A percentile compares a stretch with the other conserved stretches of the same genome.
Conservation (phyloP, 495 filamentous ascomycete genomes). For the Xylaria scruposa region DNA sequence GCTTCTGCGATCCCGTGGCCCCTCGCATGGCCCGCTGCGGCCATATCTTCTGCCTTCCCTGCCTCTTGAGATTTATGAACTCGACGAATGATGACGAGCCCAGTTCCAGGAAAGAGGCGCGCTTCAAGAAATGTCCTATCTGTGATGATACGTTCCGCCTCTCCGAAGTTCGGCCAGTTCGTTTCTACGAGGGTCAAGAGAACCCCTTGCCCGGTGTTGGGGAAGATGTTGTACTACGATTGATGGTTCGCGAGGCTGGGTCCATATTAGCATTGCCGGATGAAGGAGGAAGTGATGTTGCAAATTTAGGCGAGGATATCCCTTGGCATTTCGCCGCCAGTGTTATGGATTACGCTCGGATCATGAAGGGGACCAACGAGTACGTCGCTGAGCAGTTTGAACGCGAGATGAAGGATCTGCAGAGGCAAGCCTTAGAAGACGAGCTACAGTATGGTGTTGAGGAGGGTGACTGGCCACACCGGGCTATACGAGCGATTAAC, state of each 20-base stretch:
- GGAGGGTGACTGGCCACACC: slow-evolving; percentile 88
- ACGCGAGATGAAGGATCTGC: slow-evolving; percentile 74
- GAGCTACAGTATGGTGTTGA: slow-evolving; percentile 89
- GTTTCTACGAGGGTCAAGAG: slow-evolving; percentile 92
- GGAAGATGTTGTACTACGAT: slow-evolving; percentile 83
- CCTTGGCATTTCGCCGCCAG: slow-evolving; percentile 96
- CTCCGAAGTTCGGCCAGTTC: slow-evolving; percentile 85
- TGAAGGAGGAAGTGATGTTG: slow-evolving; percentile 74
- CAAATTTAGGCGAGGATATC: slow-evolving; percentile 72
- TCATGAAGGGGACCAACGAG: slow-evolving; percentile 91
- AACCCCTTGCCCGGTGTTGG: slow-evolving; percentile 78
- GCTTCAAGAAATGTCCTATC: slow-evolving; percentile 96
- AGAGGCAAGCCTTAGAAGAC: slow-evolving; percentile 81
- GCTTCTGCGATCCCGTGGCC: slow-evolving; percentile 86
- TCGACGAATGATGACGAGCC: slow-evolving; percentile 70
- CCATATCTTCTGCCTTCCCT: slow-evolving; percentile 96
- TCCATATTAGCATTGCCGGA: slow-evolving; percentile 87
- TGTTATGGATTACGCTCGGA: slow-evolving; percentile 90
- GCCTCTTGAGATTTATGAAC: slow-evolving; percentile 95
- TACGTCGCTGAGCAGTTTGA: slow-evolving; percentile 86
- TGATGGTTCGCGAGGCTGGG: slow-evolving; percentile 78
- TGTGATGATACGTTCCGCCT: slow-evolving; percentile 90
- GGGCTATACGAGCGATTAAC: slow-evolving; percentile 73
- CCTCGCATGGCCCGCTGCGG: slow-evolving; percentile 98
- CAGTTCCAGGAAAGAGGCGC: slow-evolving; percentile 69